These are phyloP conservation scores for Erodium maritimum DNA, from an alignment of 345 rosid species.

Conservation along the genomic window DNA sequence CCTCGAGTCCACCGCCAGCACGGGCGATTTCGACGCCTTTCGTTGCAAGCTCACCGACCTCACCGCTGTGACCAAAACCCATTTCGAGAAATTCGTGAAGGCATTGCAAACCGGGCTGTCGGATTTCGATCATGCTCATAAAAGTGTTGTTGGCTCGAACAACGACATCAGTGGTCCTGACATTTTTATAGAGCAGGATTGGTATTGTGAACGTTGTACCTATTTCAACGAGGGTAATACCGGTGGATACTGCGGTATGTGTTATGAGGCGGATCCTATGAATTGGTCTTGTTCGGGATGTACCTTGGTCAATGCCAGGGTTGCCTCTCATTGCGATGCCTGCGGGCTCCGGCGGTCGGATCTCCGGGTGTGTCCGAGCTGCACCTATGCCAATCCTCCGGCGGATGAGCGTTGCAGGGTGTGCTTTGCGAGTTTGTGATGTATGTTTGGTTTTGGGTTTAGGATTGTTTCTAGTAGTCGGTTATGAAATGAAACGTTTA, in stretches of 20 bases:
- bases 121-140: conserved; percentile 36
- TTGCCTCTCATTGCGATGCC: background rate
- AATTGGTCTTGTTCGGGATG: background rate
- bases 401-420: no score
- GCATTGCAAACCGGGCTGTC: conserved; percentile 78
- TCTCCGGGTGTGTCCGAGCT: no score
- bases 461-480: no score
- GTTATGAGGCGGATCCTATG: background rate
- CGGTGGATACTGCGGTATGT: background rate
- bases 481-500: no score
- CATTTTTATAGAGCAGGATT: conserved; percentile 13
- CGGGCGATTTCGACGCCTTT: background rate
- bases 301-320: background rate
- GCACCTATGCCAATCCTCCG: no score
- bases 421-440: no score
- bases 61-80: conserved; percentile 67
- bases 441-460: no score
- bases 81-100: conserved; percentile 72
- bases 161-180: background rate
- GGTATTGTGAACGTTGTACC: background rate
- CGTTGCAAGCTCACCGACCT: background rate
- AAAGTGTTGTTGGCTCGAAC: conserved; percentile 27
- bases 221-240: background rate
- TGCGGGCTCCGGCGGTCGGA: background rate
- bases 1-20: background rate